Conservation (phyloP, 2,329 filamentous ascomycete species). For the Aspergillus fijiensis region DNA sequence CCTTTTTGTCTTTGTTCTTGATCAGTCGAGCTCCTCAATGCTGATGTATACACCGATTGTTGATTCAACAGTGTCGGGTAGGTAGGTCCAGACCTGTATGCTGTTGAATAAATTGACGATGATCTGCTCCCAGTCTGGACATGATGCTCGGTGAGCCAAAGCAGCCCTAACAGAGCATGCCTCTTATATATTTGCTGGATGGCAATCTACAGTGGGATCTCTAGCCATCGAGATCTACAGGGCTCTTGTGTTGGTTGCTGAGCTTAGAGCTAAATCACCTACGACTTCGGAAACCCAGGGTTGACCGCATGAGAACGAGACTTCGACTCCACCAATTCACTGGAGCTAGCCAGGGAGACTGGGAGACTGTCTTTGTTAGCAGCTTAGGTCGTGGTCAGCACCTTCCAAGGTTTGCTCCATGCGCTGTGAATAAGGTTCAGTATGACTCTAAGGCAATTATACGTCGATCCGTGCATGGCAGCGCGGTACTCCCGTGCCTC, state of each 20-base stretch:
- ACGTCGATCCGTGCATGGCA: conserved; percentile 22
- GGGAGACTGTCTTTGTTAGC: background rate
- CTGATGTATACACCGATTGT: background rate
- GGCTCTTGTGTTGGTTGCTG: background rate
- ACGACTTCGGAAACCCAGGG: background rate
- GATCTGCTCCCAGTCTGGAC: background rate
- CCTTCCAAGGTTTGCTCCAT: background rate
- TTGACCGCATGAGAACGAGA: background rate
- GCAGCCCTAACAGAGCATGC: background rate
- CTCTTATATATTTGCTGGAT: background rate
- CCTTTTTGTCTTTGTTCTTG: background rate
- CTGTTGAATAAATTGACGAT: background rate
- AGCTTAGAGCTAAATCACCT: background rate
- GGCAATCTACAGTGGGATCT: background rate
- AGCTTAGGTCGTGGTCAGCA: background rate
- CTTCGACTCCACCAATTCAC: background rate
- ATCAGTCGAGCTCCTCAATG: background rate
- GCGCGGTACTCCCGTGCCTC: conserved; percentile 17
- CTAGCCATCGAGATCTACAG: background rate
- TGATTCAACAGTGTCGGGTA: background rate
- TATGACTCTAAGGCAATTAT: conserved; percentile 1
- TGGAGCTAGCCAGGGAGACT: background rate
- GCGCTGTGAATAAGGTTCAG: background rate
- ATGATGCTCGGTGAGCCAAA: background rate
- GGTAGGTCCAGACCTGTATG: background rate